Percentiles rank a stretch among this genome's conserved stretches.
These are phyloP conservation scores for Oropetium thomaeum DNA, from an alignment of 176 grass and related monocot species.

Conservation along the genomic window DNA sequence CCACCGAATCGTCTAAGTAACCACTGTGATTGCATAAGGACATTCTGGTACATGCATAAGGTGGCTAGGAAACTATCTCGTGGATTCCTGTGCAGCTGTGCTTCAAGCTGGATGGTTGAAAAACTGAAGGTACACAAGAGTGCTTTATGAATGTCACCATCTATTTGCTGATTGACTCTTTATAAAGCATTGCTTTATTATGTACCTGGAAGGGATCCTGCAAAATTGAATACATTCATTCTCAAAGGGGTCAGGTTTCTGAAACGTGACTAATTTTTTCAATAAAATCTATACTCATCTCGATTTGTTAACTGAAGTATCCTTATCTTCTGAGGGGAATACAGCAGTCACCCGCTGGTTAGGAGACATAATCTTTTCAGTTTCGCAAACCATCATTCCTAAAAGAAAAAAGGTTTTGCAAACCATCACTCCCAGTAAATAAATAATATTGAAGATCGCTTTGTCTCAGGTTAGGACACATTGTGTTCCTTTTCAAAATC, in stretches of 20 bases:
- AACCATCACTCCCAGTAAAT: not conserved
- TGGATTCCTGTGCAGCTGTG: not conserved
- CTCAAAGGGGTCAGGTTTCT: not conserved
- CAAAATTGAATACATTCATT: not conserved
- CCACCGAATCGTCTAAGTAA: not conserved
- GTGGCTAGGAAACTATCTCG: not conserved
- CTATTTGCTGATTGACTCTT: not conserved
- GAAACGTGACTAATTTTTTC: conserved; percentile 8
- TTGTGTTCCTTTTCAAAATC: not conserved
- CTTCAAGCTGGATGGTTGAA: not conserved
- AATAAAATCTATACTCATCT: not conserved
- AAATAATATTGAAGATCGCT: not conserved
- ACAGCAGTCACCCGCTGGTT: not conserved
- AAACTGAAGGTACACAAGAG: not conserved
- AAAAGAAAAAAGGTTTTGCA: too few relatives aligned
- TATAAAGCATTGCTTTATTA: not conserved
- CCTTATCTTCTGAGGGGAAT: not conserved
- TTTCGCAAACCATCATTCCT: not conserved
- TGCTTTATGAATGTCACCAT: not conserved
- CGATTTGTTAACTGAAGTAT: not conserved
- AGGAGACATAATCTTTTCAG: not conserved
- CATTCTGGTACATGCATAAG: not conserved
- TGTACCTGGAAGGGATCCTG: not conserved
- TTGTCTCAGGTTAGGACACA: not conserved
- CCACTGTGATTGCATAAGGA: not conserved